Conservation (phyloP, 2,329 filamentous ascomycete genomes). For the Aspergillus costaricaensis region DNA sequence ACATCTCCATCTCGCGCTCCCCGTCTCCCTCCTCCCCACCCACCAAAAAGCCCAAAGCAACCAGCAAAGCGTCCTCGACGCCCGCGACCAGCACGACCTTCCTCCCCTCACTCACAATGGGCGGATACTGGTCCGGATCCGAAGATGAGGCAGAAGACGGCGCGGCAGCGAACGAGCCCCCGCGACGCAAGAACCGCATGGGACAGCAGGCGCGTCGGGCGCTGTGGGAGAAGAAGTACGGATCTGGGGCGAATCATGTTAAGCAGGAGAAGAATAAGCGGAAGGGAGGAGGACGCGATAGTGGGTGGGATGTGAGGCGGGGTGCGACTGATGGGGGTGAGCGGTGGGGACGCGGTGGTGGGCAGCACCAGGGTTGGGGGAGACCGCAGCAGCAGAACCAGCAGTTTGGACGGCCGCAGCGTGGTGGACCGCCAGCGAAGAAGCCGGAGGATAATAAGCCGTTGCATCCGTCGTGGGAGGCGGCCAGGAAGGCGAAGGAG, state of each 20-base stretch:
- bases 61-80: conserved; percentile 28
- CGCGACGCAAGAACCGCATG: conserved; percentile 60
- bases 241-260: conserved; percentile 60
- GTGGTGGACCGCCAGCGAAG: conserved; percentile 12
- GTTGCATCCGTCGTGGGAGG: conserved; percentile 67
- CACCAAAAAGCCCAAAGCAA: conserved; percentile 18
- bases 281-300: conserved; percentile 44
- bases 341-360: conserved; percentile 30
- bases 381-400: conserved; percentile 13
- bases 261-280: conserved; percentile 43
- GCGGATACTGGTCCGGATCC: conserved; percentile 63
- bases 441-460: conserved; percentile 49
- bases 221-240: conserved; percentile 65
- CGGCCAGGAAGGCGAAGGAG: conserved; percentile 61
- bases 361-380: conserved; percentile 18
- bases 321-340: conserved; percentile 51
- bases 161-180: conserved; percentile 38
- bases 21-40: conserved; percentile 31
- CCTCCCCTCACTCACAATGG: conserved; percentile 62
- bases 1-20: conserved; percentile 37
- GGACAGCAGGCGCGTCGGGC: conserved; percentile 64
- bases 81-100: conserved; percentile 52
- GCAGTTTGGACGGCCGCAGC: conserved; percentile 25
- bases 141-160: conserved; percentile 49
- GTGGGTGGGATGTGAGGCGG: conserved; percentile 60